Conservation (phyloP, 2,329 filamentous ascomycete species). For the Cladosporium velox region DNA sequence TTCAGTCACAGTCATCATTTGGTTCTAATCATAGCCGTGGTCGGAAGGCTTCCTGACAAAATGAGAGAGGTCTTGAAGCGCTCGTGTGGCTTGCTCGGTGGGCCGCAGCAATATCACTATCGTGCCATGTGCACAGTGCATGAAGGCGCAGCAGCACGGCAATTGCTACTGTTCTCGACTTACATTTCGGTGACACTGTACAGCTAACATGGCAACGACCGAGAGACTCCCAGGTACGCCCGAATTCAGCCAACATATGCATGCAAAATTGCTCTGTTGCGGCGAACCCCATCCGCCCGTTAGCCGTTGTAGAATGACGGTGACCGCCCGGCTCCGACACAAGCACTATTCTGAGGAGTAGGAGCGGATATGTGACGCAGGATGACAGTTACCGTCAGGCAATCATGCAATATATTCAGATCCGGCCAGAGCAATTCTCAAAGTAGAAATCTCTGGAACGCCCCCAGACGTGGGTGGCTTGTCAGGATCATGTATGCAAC, state of each 20-base stretch:
- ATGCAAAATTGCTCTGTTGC: slow-evolving; percentile 8
- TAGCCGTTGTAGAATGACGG: background rate
- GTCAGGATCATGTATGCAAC: background rate
- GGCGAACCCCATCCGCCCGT: slow-evolving; percentile 1
- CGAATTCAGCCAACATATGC: background rate
- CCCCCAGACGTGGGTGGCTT: background rate
- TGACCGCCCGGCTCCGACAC: background rate
- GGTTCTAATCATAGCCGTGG: background rate
- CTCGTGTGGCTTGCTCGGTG: background rate
- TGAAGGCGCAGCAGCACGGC: slow-evolving; percentile 2
- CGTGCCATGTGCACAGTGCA: background rate
- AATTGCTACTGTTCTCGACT: background rate
- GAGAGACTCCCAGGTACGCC: background rate
- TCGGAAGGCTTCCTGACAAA: background rate
- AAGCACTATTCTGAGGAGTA: background rate
- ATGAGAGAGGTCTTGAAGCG: background rate
- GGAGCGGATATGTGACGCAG: background rate
- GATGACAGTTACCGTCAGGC: background rate
- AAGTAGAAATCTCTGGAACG: background rate
- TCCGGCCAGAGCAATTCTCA: background rate
- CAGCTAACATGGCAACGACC: background rate
- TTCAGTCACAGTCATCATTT: background rate
- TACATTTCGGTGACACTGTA: background rate
- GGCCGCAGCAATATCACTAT: background rate
- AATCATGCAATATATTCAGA: background rate